Conservation (phyloP, 75 land plant genomes). For the Pinus taeda region DNA sequence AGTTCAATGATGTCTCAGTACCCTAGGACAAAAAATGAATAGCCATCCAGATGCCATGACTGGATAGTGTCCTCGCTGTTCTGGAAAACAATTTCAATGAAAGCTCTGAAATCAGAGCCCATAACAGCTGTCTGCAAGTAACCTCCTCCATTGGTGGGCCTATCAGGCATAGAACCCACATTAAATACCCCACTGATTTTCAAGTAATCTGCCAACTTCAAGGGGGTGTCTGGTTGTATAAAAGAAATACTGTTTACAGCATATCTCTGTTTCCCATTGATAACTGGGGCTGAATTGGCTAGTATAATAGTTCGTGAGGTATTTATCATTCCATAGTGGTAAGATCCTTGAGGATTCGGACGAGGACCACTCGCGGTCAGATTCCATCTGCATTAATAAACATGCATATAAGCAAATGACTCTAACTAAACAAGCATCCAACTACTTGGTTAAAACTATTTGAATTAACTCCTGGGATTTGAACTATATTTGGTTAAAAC, state of each 20-base stretch:
- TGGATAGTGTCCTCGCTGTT: slow-evolving; percentile 37
- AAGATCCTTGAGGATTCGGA: slow-evolving; percentile 61
- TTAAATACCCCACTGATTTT: slow-evolving; percentile 34
- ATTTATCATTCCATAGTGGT: slow-evolving; percentile 41
- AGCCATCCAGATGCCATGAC: slow-evolving; percentile 62
- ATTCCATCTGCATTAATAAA: slow-evolving; percentile 18
- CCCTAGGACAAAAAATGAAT: slow-evolving; percentile 51
- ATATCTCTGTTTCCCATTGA: slow-evolving; percentile 44
- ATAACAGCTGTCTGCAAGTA: slow-evolving; percentile 30
- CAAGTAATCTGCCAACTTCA: slow-evolving; percentile 44
- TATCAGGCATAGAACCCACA: slow-evolving; percentile 32
- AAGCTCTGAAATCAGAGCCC: slow-evolving; percentile 31
- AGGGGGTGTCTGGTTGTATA: slow-evolving; percentile 32
- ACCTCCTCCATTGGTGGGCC: slow-evolving; percentile 18
- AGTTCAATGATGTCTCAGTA: slow-evolving; percentile 1
- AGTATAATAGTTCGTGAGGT: slow-evolving; percentile 23
- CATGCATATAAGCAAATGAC: too few species aligned
- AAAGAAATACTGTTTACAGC: slow-evolving; percentile 45
- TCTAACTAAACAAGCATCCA: too few species aligned
- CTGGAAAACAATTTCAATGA: slow-evolving; percentile 50
- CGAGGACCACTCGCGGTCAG: slow-evolving; percentile 55
- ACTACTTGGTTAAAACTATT: too few species aligned
- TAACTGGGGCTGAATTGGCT: slow-evolving; percentile 17
- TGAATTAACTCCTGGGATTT: too few species aligned
- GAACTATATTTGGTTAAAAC: too few species aligned